Percentiles rank a stretch among this genome's conserved stretches.
These are phyloP conservation scores for Glarea lozoyensis DNA, from an alignment of 495 filamentous ascomycete species.

Conservation along the genomic window DNA sequence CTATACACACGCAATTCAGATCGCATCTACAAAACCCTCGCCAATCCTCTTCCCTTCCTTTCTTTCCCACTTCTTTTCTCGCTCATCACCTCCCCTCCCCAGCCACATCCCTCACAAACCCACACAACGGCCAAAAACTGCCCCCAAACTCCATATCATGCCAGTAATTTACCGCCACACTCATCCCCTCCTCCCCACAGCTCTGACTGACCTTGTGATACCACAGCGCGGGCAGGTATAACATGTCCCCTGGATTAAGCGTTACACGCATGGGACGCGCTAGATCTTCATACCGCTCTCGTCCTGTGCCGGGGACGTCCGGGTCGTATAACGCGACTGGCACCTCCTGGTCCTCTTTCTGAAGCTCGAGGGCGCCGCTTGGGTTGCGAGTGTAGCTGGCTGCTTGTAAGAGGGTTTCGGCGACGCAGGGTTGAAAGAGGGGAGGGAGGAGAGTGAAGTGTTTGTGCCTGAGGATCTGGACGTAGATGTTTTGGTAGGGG, in stretches of 20 bases:
- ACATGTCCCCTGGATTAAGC: conserved; percentile 61
- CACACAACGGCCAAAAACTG: conserved; percentile 44
- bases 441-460: conserved; percentile 64
- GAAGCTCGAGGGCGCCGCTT: conserved; percentile 22
- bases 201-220: conserved; percentile 67
- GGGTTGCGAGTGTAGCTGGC: conserved; percentile 38
- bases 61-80: background rate
- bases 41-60: no score
- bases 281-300: conserved; percentile 39
- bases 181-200: conserved; percentile 52
- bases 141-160: conserved; percentile 63
- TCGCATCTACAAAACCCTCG: no score
- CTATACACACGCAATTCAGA: no score
- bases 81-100: background rate
- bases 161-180: conserved; percentile 73
- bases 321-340: conserved; percentile 69
- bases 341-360: conserved; percentile 28
- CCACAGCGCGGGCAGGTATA: conserved; percentile 75
- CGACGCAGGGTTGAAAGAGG: conserved; percentile 50
- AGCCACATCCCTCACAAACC: conserved; percentile 37
- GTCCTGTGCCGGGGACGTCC: conserved; percentile 40
- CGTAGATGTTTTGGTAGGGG: conserved; percentile 76
- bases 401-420: conserved; percentile 41
- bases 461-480: conserved; percentile 59
- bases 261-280: conserved; percentile 49